Evolutionary conservation across 148 eudicot genomes (phyloP).

Genomic region (Talinum fruticosum): DNA sequence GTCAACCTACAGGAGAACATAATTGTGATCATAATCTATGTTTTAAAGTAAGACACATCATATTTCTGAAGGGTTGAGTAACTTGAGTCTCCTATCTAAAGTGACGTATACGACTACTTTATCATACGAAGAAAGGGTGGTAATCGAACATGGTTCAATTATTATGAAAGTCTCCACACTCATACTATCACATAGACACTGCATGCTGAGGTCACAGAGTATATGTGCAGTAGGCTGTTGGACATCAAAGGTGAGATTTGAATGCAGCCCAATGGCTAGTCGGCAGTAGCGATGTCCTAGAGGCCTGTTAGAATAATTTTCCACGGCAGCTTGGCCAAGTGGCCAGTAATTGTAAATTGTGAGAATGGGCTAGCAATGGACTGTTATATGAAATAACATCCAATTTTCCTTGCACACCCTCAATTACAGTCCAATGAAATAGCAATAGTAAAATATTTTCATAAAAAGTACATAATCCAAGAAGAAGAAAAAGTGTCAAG

Average conservation of each 20-base stretch:
- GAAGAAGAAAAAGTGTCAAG: not conserved
- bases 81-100: not conserved
- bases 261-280: too few relatives aligned
- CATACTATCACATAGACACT: not conserved
- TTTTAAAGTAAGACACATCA: not conserved
- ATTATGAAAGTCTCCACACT: not conserved
- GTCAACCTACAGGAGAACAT: slow-evolving; percentile 58
- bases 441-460: not conserved
- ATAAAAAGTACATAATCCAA: not conserved
- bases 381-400: not conserved
- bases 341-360: not conserved
- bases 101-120: not conserved
- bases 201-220: not conserved
- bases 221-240: not conserved
- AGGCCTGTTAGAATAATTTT: not conserved
- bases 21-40: not conserved
- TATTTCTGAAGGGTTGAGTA: not conserved
- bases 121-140: not conserved
- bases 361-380: not conserved
- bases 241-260: too few relatives aligned
- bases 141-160: not conserved
- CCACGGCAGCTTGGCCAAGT: not conserved
- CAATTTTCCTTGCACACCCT: not conserved
- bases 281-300: not conserved
- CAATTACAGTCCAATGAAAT: not conserved